A percentile compares a stretch with the other conserved stretches of the same genome.
phyloP scores from a whole-genome alignment of 495 filamentous ascomycete species.

The Hyaloscypha bicolor region DNA sequence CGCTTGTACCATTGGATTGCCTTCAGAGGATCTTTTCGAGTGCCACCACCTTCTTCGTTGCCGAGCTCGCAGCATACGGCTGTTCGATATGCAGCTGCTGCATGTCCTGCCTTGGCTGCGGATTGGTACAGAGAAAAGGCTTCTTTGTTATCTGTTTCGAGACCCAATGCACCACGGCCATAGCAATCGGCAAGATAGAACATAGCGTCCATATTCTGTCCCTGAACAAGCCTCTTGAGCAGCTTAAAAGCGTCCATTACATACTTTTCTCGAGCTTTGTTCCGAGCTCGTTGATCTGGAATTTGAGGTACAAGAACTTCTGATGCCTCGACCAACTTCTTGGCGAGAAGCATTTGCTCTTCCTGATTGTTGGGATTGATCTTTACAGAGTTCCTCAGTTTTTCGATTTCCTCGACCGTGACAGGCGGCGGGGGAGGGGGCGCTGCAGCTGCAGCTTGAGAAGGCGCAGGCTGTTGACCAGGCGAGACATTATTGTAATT shows the following conservation, averaged over 20 bases:
- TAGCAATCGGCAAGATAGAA: conserved; percentile 93
- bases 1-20: conserved; percentile 98
- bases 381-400: conserved; percentile 65
- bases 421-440: conserved; percentile 67
- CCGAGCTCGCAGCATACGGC: conserved; percentile 98
- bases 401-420: conserved; percentile 76
- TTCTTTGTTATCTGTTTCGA: conserved; percentile 81
- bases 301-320: conserved; percentile 70
- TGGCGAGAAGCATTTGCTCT: conserved; percentile 72
- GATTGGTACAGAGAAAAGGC: conserved; percentile 93
- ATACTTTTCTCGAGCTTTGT: conserved; percentile 81
- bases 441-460: conserved; percentile 46
- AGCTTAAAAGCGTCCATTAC: conserved; percentile 85
- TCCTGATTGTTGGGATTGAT: conserved; percentile 71
- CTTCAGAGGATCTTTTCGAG: conserved; percentile 85
- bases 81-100: conserved; percentile 86
- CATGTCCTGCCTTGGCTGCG: conserved; percentile 85
- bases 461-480: conserved; percentile 34
- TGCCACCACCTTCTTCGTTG: conserved; percentile 90
- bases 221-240: conserved; percentile 77
- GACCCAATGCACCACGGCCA: conserved; percentile 70
- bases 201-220: conserved; percentile 75
- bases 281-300: conserved; percentile 73
- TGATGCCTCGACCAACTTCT: conserved; percentile 85
- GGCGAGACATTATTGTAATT: conserved; percentile 61